Base-by-base conservation (phyloP, 177 flowering plant species). In the Vitis hybrid region DNA sequence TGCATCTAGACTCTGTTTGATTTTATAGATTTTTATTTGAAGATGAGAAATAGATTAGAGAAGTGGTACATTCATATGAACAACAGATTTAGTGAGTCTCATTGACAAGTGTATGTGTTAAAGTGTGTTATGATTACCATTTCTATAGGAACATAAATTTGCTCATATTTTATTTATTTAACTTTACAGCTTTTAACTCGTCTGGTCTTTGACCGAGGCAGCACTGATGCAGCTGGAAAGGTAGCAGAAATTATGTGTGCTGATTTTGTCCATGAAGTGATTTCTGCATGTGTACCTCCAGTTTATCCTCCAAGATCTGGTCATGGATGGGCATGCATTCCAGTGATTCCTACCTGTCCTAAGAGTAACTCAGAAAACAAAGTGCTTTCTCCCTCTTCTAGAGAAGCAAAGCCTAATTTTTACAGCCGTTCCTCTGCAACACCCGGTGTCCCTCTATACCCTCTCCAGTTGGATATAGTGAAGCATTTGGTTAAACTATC, bases 271-370 rank as follows among this genome's bases (percentile, higher is more conserved):
- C 96, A 95, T 80, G 97, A 93, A 83, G 92, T 95, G 62, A 91
- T 95, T 70, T 92, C 99, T 62, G 94, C 99, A 59, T 94, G 99
- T 81, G 98, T 95, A 24, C 98, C 98, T 64, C 98, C 98, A 58
- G 95, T 94, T 74, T 92, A 85, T 83, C 99, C 99, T 72, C 92
- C 98, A 51, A 80, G 95, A 9, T 85, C 88, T 80, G 95, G 97
- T 73, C 89, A 83, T 88, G 99, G 95, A 73, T 95, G 99, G 99
- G 99, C 98, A 44, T 87, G 97, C 79, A 90, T 95, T 77, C 97
- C 98, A 1, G 83, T 95, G 63, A 72, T 80, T 72, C 89, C 97
- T 63, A 65, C 85, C 38, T 80, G 71, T 68, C 74, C 85, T 33
- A 86, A 75, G 76, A 82, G 71, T 69, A 75, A 62, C 47, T 77